Evolutionary conservation across 441 rosid species (phyloP).

Genomic region (Geranium incanum): DNA sequence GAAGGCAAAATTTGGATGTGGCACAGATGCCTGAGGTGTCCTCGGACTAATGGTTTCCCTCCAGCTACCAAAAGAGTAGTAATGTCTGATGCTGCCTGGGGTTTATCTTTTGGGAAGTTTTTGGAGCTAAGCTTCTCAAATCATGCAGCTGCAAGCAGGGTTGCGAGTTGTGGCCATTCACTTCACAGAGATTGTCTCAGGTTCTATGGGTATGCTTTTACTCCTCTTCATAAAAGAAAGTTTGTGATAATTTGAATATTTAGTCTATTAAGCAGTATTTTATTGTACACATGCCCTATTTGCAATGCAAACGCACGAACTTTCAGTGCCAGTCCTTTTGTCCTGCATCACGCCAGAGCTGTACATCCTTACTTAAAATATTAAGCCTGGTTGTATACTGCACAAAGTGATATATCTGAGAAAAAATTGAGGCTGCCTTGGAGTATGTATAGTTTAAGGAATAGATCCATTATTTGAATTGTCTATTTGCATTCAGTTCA

Average conservation of each 20-base stretch:
- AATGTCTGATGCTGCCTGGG: conserved; percentile 99
- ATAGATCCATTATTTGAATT: background rate
- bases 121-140: conserved; percentile 36
- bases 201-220: conserved; percentile 77
- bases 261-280: background rate
- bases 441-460: background rate
- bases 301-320: background rate
- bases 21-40: conserved; percentile 95
- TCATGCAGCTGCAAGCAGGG: conserved; percentile 99
- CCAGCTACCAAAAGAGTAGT: conserved; percentile 86
- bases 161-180: conserved; percentile 98
- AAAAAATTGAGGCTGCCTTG: background rate
- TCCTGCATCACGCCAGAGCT: background rate
- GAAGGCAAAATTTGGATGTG: conserved; percentile 99
- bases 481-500: background rate
- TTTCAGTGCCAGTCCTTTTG: background rate
- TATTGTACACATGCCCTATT: background rate
- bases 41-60: conserved; percentile 70
- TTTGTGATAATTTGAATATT: conserved; percentile 8
- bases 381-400: background rate
- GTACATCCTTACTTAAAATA: background rate
- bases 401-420: background rate
- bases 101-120: conserved; percentile 92
- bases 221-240: conserved; percentile 1
- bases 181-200: conserved; percentile 98